Base-by-base conservation (phyloP, 495 filamentous ascomycete genomes). In the Aspergillus indologenus region DNA sequence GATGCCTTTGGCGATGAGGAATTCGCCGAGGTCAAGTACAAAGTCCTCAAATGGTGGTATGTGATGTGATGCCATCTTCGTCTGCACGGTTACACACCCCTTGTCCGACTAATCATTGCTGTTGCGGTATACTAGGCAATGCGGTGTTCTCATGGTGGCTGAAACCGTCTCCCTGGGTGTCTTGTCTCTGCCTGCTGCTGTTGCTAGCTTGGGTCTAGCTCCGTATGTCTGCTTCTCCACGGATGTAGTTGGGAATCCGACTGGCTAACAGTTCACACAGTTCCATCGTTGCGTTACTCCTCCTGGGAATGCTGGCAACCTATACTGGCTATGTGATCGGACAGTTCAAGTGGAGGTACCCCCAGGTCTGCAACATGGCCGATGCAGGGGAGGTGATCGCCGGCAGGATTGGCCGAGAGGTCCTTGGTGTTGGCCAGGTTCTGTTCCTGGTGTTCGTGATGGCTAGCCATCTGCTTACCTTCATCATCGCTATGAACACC, bases 301-400 rank as follows among this genome's bases (percentile, higher is more conserved):
- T 70, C 20, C 68, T 91, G 22, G 90, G 90, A 17, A 58, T 87
- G 6, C 61, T 90, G 14, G 85, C 90, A 20, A 87, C 87, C 42
- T 95, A 92, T 71, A 90, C 88, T 18, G 87, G 87, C 62, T 90
- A 85, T 59, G 81, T 92, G 31, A 82, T 93, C 61, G 89, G 87
- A 20, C 87, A 91, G 69, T 85, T 94, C 68, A 92, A 91, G 68
- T 61, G 85, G 61, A 80, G 75, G 56, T 85, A 85, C 64, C 90
- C 90, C 0, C 75, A 87, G n/a, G 83, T 92, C 42, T 75, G 83
- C 56, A 85, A 85, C 61, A 87, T 92, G 67, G 85, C 87, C 19
- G 89, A 94, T 63, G 88, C 84, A 11, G 86, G 86, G 18, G 75
- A 83, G 46, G 71, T 93, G 26, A 72, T 91, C 49, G 79, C 80